These are phyloP conservation scores for Coemansia sp. DNA, from an alignment of 192 early-diverging fungal genomes.

Conservation along the genomic window DNA sequence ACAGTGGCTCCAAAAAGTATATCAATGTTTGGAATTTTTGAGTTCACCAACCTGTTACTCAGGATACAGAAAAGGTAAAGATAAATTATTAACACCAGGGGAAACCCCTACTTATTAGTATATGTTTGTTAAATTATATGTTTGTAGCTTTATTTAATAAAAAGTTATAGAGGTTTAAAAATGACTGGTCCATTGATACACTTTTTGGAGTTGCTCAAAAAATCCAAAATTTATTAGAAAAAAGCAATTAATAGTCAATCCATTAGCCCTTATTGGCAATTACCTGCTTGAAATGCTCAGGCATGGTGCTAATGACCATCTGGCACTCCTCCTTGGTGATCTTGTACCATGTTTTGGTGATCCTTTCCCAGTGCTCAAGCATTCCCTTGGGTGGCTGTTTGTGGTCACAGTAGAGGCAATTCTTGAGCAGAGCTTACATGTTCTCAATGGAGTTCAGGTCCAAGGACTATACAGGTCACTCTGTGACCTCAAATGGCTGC, in stretches of 20 bases:
- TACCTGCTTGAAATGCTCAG: background rate
- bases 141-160: no score
- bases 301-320: background rate
- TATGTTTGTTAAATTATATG: no score
- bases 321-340: slow-evolving; percentile 9
- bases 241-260: background rate
- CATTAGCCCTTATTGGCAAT: background rate
- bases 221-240: background rate
- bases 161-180: no score
- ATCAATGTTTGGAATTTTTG: no score
- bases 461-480: slow-evolving; percentile 17
- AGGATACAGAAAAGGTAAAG: no score
- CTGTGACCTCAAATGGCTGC: slow-evolving; percentile 8
- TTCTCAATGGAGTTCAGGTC: slow-evolving; percentile 16
- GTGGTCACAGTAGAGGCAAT: background rate
- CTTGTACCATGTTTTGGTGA: background rate
- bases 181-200: no score
- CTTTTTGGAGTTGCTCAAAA: no score
- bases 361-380: background rate
- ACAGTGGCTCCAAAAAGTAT: no score
- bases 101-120: no score
- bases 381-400: background rate
- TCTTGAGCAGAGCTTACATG: slow-evolving; percentile 5
- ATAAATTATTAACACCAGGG: no score
- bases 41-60: no score